Base-by-base conservation (phyloP, 345 rosid species). In the Acer yangbiense region DNA sequence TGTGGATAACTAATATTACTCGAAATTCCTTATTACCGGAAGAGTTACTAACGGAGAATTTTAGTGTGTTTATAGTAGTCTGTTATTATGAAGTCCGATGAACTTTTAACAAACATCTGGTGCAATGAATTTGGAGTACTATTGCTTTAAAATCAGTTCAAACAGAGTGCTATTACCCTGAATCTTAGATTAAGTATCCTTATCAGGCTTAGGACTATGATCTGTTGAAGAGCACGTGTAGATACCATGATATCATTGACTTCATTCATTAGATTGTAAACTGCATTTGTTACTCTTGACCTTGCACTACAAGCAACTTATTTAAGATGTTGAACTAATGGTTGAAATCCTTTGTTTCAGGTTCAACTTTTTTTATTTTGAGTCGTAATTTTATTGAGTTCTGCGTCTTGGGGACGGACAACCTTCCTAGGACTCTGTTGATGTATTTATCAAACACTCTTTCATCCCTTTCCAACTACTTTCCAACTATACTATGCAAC, bases 381-480 rank as follows among this genome's bases (percentile, higher is more conserved):
- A 92, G 91, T 79, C 98, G 97, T 25, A 86, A 66, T 48, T 91
- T 93, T 46, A 69, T 95, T 4, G 97, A 95, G 78, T 88, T 87
- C 82, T 89, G 96, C 84, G 87, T 95, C 85, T 71, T 89, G 82
- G 97, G 94, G n/a, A 86, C 87, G 46, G 95, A 94, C 82, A 96
- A 96, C 89, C 86, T 96, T 71, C 99, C 99, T 1, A 88, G 99
- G 84, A 89, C 90, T 66, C 90, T 96, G 66, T 80, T 96, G 80
- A 92, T 96, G 99, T 96, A 94, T 85, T 88, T 91, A 69, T 80
- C 99, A 69, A 96, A 96, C 78, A 91, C 91, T 18, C 95, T 90
- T 69, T 89, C 85, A 27, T 89, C 98, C 10, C 82, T 89, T 54
- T 72, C 89, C 77, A 90, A 86, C 83, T 96, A 96, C 86, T 94